Evolutionary conservation across 257 asterid genomes (phyloP).

Genomic region (Leonotis leonurus): DNA sequence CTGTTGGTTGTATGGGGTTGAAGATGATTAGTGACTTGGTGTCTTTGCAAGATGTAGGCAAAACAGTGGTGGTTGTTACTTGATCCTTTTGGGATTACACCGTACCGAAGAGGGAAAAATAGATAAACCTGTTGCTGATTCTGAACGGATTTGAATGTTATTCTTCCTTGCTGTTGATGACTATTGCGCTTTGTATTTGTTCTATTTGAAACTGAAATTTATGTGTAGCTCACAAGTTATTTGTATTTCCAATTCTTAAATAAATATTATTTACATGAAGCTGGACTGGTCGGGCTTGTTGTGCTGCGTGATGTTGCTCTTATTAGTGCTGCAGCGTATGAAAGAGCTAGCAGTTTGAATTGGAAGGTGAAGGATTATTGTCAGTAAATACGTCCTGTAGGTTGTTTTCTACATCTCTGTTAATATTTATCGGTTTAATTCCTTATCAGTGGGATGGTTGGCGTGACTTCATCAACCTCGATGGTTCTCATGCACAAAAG

Average conservation of each 20-base stretch:
- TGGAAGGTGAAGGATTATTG: constrained; percentile 49
- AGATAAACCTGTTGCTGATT: not conserved
- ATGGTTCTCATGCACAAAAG: constrained; percentile 58
- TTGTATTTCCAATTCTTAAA: not conserved
- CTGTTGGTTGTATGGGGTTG: not conserved
- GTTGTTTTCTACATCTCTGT: not conserved
- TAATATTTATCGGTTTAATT: constrained; percentile 13
- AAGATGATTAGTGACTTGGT: not conserved
- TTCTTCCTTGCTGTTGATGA: not conserved
- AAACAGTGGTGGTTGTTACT: not conserved
- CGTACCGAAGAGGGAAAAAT: not conserved
- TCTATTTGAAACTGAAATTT: not conserved
- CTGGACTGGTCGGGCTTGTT: constrained; percentile 76
- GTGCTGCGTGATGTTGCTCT: constrained; percentile 81
- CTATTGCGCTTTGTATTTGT: not conserved
- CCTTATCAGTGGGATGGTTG: constrained; percentile 55
- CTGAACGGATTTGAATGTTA: not conserved
- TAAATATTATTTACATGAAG: constrained; percentile 31
- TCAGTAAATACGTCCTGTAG: not conserved
- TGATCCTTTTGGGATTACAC: not conserved
- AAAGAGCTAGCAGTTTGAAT: constrained; percentile 64
- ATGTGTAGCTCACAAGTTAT: not conserved
- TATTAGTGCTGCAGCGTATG: constrained; percentile 77
- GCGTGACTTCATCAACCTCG: constrained; percentile 76
- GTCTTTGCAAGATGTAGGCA: not conserved